Conservation (phyloP, 768 basidiomycete genomes). For the Lentinula raphanica region DNA sequence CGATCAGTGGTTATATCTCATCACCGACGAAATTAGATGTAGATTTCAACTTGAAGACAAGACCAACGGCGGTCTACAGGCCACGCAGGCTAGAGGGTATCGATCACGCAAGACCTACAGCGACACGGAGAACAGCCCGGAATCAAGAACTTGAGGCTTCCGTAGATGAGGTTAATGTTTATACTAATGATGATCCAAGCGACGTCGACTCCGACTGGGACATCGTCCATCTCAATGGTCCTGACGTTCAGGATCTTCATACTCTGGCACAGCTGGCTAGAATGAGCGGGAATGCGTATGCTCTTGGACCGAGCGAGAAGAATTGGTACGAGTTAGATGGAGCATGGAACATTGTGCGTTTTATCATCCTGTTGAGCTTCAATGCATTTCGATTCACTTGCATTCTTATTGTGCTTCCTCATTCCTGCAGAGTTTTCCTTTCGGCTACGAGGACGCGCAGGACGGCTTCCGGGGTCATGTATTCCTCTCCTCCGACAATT, state of each 20-base stretch:
- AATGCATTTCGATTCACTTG: neutral
- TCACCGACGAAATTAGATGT: neutral
- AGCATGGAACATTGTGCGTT: constrained; percentile 60
- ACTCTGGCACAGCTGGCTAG: constrained; percentile 74
- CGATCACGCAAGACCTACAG: constrained; percentile 43
- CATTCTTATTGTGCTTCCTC: too few species aligned
- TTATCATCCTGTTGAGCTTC: constrained; percentile 10
- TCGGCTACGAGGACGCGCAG: constrained; percentile 63
- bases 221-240: constrained; percentile 56
- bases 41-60: constrained; percentile 30
- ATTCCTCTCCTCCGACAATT: constrained; percentile 72
- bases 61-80: constrained; percentile 54
- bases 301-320: constrained; percentile 49
- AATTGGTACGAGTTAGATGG: constrained; percentile 82
- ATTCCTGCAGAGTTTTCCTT: constrained; percentile 61
- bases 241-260: constrained; percentile 73
- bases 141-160: neutral
- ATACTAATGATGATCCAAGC: constrained; percentile 57
- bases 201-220: constrained; percentile 57
- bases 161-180: neutral
- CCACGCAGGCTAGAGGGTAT: constrained; percentile 49
- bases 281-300: constrained; percentile 90
- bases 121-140: constrained; percentile 31
- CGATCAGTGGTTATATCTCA: neutral
- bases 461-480: constrained; percentile 90